phyloP scores from a whole-genome alignment of 306 rosid species.

The Betula pendula region DNA sequence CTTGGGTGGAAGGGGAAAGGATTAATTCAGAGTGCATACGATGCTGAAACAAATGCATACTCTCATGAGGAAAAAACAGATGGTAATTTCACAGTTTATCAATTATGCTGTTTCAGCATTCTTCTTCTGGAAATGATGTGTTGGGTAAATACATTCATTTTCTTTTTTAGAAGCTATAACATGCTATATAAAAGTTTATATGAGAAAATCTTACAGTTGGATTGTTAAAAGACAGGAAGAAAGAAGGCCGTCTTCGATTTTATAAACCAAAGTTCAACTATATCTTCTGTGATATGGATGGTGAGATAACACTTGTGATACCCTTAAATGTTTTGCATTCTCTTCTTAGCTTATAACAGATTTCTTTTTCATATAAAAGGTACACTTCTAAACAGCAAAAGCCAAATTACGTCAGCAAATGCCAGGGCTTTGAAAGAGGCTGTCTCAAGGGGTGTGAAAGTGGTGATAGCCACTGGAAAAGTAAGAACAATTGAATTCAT shows the following conservation, averaged over 20 bases:
- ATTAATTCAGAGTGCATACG: constrained; percentile 73
- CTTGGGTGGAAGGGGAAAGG: constrained; percentile 92
- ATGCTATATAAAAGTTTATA: constrained; percentile 27
- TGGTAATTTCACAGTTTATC: constrained; percentile 39
- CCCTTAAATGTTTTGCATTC: not conserved
- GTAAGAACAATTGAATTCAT: constrained; percentile 44
- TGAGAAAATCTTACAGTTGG: constrained; percentile 56
- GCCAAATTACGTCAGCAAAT: constrained; percentile 67
- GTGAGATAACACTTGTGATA: constrained; percentile 40
- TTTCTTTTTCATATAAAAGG: constrained; percentile 51
- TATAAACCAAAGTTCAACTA: constrained; percentile 84
- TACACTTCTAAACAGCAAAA: constrained; percentile 81
- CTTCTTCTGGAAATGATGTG: constrained; percentile 1
- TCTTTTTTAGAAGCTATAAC: constrained; percentile 19
- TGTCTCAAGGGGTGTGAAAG: constrained; percentile 75
- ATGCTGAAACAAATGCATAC: constrained; percentile 41
- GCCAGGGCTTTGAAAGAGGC: constrained; percentile 78
- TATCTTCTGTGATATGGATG: constrained; percentile 97
- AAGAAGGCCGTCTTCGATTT: constrained; percentile 80
- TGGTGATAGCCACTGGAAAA: constrained; percentile 97
- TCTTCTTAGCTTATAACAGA: constrained; percentile 30
- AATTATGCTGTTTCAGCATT: not conserved
- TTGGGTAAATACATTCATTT: constrained; percentile 1
- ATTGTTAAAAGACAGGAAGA: constrained; percentile 88
- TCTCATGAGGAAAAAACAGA: constrained; percentile 40